Percentiles rank a stretch among this genome's conserved stretches.
Conservation (phyloP, 2,329 filamentous ascomycete species). For the Pseudogymnoascus verrucosus region DNA sequence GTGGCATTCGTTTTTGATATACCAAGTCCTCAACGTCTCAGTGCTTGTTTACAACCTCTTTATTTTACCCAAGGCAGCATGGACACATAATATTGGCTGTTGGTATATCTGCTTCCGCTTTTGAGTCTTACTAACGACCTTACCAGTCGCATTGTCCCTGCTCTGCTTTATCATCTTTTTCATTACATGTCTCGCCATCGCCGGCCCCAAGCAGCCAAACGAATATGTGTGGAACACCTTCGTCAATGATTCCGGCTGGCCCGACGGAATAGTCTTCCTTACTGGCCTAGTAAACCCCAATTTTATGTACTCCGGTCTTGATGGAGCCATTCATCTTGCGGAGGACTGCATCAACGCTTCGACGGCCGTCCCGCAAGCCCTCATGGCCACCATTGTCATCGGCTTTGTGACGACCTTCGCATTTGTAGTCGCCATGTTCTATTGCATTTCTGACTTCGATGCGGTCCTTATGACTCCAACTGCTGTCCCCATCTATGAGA, state of each 20-base stretch:
- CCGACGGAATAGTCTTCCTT: conserved; percentile 37
- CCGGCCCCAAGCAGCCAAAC: conserved; percentile 1
- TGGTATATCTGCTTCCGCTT: not conserved
- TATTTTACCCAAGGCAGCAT: conserved; percentile 2
- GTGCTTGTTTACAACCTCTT: conserved; percentile 8
- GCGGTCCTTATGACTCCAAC: conserved; percentile 28
- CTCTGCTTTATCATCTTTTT: conserved; percentile 3
- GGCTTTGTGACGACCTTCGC: conserved; percentile 35
- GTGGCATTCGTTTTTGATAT: conserved; percentile 9
- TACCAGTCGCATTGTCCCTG: conserved; percentile 1
- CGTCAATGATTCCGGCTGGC: conserved; percentile 36
- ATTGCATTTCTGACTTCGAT: conserved; percentile 34
- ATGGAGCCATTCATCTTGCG: conserved; percentile 36
- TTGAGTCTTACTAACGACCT: not conserved
- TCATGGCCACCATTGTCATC: conserved; percentile 29
- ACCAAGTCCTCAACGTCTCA: not conserved
- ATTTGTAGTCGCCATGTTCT: conserved; percentile 37
- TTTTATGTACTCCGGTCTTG: conserved; percentile 34
- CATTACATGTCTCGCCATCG: not conserved
- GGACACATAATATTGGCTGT: conserved; percentile 11
- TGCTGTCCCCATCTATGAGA: conserved; percentile 25
- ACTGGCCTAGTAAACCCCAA: conserved; percentile 38
- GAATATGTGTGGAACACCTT: conserved; percentile 22
- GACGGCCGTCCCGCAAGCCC: not conserved
- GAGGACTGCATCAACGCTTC: conserved; percentile 28